Conservation (phyloP, 2,329 filamentous ascomycete genomes). For the Aspergillus sp. region DNA sequence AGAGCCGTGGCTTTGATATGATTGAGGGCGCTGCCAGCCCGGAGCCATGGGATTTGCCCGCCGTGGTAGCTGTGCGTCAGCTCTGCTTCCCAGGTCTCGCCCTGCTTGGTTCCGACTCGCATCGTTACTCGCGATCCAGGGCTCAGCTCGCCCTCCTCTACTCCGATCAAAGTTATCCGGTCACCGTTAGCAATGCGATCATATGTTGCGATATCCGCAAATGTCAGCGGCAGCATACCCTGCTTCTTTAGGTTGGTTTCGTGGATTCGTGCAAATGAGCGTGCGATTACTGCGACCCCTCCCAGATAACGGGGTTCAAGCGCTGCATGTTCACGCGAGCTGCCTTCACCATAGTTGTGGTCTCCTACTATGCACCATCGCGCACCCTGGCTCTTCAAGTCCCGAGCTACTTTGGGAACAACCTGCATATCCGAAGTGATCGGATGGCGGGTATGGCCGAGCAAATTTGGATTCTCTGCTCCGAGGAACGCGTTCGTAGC, state of each 20-base stretch:
- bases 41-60: slow-evolving; percentile 34
- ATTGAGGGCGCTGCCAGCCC: slow-evolving; percentile 38
- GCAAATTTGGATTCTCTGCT: slow-evolving; percentile 25
- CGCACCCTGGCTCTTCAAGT: slow-evolving; percentile 93
- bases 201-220: slow-evolving; percentile 87
- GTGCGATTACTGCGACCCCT: slow-evolving; percentile 89
- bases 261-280: slow-evolving; percentile 95
- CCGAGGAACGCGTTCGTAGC: slow-evolving; percentile 70
- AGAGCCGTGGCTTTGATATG: slow-evolving; percentile 25
- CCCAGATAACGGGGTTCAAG: slow-evolving; percentile 93
- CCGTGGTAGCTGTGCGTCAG: slow-evolving; percentile 35
- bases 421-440: slow-evolving; percentile 75
- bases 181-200: slow-evolving; percentile 48
- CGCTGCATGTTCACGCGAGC: slow-evolving; percentile 93
- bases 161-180: slow-evolving; percentile 20
- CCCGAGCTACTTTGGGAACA: slow-evolving; percentile 85
- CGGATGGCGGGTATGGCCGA: slow-evolving; percentile 50
- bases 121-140: slow-evolving; percentile 31
- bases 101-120: slow-evolving; percentile 26
- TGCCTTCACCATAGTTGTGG: slow-evolving; percentile 98
- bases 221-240: slow-evolving; percentile 96
- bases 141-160: slow-evolving; percentile 24
- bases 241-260: slow-evolving; percentile 99
- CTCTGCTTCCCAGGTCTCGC: slow-evolving; percentile 26
- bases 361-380: slow-evolving; percentile 94